These are phyloP conservation scores for Flaveria trinervia DNA, from an alignment of 129 eudicot genomes.

Conservation along the genomic window DNA sequence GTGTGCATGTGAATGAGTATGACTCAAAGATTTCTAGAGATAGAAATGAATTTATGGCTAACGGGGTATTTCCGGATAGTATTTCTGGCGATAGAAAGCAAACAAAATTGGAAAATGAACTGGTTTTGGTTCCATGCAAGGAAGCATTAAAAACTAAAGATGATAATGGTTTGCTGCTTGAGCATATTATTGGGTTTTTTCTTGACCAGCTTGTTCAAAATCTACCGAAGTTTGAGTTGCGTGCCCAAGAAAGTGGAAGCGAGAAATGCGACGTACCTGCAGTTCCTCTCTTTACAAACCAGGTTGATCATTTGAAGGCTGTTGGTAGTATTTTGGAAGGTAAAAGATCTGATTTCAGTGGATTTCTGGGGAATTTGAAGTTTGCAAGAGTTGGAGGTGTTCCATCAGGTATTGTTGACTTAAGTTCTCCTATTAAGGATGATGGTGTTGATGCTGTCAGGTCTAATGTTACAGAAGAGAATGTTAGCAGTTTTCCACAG, in stretches of 20 bases:
- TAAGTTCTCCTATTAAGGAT: slow-evolving; percentile 51
- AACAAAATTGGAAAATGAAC: slow-evolving; percentile 1
- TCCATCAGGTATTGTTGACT: slow-evolving; percentile 63
- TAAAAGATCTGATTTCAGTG: slow-evolving; percentile 59
- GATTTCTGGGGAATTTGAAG: slow-evolving; percentile 60
- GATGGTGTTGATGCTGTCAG: slow-evolving; percentile 46
- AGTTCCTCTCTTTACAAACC: slow-evolving; percentile 28
- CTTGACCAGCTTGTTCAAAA: slow-evolving; percentile 56
- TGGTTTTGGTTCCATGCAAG: slow-evolving; percentile 29
- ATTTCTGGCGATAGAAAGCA: slow-evolving; percentile 33
- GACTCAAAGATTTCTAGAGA: slow-evolving; percentile 39
- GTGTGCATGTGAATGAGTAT: slow-evolving; percentile 21
- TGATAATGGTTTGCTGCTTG: slow-evolving; percentile 47
- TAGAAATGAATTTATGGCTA: slow-evolving; percentile 22
- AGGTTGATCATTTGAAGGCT: slow-evolving; percentile 62
- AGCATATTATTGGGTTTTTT: slow-evolving; percentile 51
- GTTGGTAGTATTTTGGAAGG: slow-evolving; percentile 56
- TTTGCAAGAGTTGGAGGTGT: slow-evolving; percentile 89
- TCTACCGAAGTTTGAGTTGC: slow-evolving; percentile 58
- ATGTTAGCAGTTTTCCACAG: slow-evolving; percentile 49
- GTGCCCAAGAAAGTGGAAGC: slow-evolving; percentile 35
- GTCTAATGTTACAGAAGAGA: slow-evolving; percentile 49
- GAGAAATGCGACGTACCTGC: slow-evolving; percentile 34
- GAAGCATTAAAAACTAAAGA: slow-evolving; percentile 38
- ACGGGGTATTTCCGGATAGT: slow-evolving; percentile 13